These are phyloP conservation scores for Starmerella floris DNA, from an alignment of 805 yeast genomes.

Conservation along the genomic window DNA sequence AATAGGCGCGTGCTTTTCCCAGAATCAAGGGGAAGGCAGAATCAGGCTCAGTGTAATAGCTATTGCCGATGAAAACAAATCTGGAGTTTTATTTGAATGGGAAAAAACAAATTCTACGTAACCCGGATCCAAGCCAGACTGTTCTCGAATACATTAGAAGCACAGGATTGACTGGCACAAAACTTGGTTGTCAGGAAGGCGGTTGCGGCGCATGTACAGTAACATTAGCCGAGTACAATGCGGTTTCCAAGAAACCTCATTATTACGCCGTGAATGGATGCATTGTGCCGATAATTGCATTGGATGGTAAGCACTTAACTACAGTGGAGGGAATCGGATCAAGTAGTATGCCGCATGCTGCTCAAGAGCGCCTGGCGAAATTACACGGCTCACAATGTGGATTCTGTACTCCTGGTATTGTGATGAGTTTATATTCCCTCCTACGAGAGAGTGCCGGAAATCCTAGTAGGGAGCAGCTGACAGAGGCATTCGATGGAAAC, in stretches of 20 bases:
- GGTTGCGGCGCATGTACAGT: constrained; percentile 42
- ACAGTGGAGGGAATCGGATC: constrained; percentile 39
- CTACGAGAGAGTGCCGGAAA: constrained; percentile 31
- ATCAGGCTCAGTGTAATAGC: no score
- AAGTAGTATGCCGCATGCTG: constrained; percentile 33
- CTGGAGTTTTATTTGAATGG: constrained; percentile 34
- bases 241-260: constrained; percentile 22
- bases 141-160: constrained; percentile 34
- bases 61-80: background rate
- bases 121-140: constrained; percentile 35
- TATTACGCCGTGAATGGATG: constrained; percentile 36
- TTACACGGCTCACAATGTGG: constrained; percentile 42
- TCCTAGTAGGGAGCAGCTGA: constrained; percentile 31
- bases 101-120: constrained; percentile 25
- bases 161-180: constrained; percentile 33
- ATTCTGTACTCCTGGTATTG: constrained; percentile 40
- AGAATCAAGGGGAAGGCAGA: no score
- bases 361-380: constrained; percentile 38
- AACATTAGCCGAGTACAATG: constrained; percentile 30
- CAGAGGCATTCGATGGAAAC: constrained; percentile 37
- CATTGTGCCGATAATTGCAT: constrained; percentile 34
- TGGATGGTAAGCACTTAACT: constrained; percentile 36
- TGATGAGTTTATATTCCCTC: constrained; percentile 36
- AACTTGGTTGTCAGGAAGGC: constrained; percentile 39
- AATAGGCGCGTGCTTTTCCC: no score